These are phyloP conservation scores for Selaginella moellendorffii DNA, from an alignment of 75 land plant genomes.

Conservation along the genomic window DNA sequence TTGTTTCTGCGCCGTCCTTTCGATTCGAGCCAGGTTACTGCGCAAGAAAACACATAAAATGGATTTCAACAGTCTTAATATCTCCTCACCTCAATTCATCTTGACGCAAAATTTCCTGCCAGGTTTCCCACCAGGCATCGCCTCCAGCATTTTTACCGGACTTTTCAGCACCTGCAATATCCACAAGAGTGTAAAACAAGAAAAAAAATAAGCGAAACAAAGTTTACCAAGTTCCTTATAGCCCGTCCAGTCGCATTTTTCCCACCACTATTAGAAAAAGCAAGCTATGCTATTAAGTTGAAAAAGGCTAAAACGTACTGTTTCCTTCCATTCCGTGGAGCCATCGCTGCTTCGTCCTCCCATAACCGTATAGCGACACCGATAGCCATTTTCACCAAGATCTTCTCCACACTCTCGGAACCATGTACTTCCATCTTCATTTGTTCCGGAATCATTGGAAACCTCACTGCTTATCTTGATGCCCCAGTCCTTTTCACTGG, in stretches of 20 bases:
- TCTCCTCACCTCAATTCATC: constrained; percentile 83
- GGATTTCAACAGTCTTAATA: background rate
- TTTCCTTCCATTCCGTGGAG: constrained; percentile 84
- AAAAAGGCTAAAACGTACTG: constrained; percentile 32
- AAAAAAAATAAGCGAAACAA: background rate
- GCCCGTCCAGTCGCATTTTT: constrained; percentile 98
- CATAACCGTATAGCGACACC: constrained; percentile 91
- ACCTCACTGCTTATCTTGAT: constrained; percentile 58
- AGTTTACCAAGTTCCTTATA: constrained; percentile 87
- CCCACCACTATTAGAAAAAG: constrained; percentile 93
- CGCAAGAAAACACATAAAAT: background rate
- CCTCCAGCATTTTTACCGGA: constrained; percentile 90
- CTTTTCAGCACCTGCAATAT: constrained; percentile 66
- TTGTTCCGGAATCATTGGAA: constrained; percentile 64
- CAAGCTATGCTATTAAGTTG: constrained; percentile 11
- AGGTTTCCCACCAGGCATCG: constrained; percentile 99
- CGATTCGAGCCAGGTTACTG: constrained; percentile 90
- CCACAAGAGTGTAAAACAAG: background rate
- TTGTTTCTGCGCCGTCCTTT: constrained; percentile 93
- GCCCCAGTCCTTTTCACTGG: constrained; percentile 96
- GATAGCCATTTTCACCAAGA: constrained; percentile 83
- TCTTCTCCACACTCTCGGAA: constrained; percentile 86
- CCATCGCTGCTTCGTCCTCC: constrained; percentile 69
- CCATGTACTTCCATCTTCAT: constrained; percentile 92
- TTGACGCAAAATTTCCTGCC: constrained; percentile 84